Evolutionary conservation across 2,329 filamentous ascomycete species (phyloP).

Genomic region (Claviceps capensis): DNA sequence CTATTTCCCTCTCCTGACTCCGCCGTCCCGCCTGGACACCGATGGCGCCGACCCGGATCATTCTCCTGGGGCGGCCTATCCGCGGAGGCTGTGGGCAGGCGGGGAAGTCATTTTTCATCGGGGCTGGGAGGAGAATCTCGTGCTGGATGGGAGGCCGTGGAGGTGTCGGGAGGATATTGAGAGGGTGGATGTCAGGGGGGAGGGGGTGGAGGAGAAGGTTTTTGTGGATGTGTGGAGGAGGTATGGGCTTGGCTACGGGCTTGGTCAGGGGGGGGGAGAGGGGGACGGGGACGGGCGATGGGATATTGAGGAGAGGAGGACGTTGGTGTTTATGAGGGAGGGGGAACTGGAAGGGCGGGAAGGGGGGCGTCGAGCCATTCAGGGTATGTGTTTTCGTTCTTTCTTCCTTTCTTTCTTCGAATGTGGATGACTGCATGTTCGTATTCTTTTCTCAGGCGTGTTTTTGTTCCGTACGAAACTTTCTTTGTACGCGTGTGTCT

Average conservation of each 20-base stretch:
- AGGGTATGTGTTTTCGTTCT: constrained; percentile 11
- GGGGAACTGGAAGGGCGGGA: constrained; percentile 7
- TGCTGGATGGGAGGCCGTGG: constrained; percentile 24
- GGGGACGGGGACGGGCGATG: constrained; percentile 7
- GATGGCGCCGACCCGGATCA: constrained; percentile 81
- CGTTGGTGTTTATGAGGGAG: constrained; percentile 38
- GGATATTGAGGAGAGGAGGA: constrained; percentile 33
- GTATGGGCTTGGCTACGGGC: constrained; percentile 21
- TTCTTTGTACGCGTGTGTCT: too few relatives aligned
- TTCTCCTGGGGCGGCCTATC: constrained; percentile 57
- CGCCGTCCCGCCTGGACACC: constrained; percentile 47
- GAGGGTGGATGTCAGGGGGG: constrained; percentile 22
- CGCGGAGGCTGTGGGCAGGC: constrained; percentile 78
- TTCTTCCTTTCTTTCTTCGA: too few relatives aligned
- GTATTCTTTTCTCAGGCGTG: too few relatives aligned
- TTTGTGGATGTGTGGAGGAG: constrained; percentile 37
- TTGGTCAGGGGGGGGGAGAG: not conserved
- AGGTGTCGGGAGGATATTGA: constrained; percentile 33
- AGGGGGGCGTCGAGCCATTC: constrained; percentile 12
- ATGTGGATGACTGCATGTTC: not conserved
- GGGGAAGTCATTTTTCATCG: constrained; percentile 49
- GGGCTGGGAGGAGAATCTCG: constrained; percentile 17
- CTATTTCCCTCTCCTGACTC: constrained; percentile 66
- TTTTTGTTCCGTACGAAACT: too few relatives aligned
- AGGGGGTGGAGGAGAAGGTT: constrained; percentile 27